Evolutionary conservation across 495 filamentous ascomycete species (phyloP).

Genomic region (Mytilinidion resinicola): DNA sequence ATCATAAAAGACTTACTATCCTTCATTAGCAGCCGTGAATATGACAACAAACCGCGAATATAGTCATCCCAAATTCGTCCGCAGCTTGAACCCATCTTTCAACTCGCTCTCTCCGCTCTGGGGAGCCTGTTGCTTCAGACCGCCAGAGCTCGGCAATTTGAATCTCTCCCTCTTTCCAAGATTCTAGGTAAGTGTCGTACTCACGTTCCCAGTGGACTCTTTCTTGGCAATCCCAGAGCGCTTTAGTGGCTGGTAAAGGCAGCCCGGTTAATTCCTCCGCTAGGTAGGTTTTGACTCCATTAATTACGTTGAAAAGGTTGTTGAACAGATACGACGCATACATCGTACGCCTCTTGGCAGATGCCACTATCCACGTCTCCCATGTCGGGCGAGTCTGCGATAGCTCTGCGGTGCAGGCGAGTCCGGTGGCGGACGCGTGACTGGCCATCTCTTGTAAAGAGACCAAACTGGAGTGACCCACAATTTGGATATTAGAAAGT

Average conservation of each 20-base stretch:
- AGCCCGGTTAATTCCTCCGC: background rate
- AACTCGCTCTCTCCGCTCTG: background rate
- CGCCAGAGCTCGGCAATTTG: conserved; percentile 45
- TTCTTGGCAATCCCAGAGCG: conserved; percentile 35
- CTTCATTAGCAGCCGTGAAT: background rate
- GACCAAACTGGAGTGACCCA: background rate
- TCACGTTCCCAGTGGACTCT: conserved; percentile 39
- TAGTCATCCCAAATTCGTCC: background rate
- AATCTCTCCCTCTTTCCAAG: conserved; percentile 37
- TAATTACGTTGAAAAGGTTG: conserved; percentile 38
- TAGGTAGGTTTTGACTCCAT: conserved; percentile 16
- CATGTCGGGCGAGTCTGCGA: conserved; percentile 38
- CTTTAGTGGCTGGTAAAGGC: conserved; percentile 17
- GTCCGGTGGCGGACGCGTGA: conserved; percentile 33
- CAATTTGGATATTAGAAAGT: conserved; percentile 33
- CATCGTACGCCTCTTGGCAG: conserved; percentile 42
- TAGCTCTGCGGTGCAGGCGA: conserved; percentile 41
- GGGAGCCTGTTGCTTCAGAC: background rate
- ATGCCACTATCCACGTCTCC: conserved; percentile 47
- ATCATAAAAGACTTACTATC: background rate
- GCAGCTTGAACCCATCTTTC: background rate
- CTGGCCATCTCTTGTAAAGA: conserved; percentile 36
- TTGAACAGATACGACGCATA: conserved; percentile 48
- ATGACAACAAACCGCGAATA: background rate
- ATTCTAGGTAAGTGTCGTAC: conserved; percentile 40